These are phyloP conservation scores for Boletus pseudopeckii DNA, from an alignment of 768 basidiomycete species.

Conservation along the genomic window DNA sequence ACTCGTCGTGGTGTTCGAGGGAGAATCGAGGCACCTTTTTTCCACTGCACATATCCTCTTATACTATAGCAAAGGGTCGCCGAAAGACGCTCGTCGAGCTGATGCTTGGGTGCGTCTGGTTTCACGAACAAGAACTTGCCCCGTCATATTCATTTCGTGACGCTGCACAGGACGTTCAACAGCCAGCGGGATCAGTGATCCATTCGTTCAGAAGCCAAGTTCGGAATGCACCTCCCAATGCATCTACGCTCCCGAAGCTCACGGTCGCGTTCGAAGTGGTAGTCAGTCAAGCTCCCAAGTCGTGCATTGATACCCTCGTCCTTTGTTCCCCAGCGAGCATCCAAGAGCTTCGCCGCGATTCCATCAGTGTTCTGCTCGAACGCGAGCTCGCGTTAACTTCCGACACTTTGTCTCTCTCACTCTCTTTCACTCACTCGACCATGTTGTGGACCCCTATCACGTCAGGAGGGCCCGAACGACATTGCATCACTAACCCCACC, in stretches of 20 bases:
- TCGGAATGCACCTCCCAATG: conserved; percentile 7
- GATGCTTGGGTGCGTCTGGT: conserved; percentile 20
- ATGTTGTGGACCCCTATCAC: conserved; percentile 13
- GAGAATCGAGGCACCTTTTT: conserved; percentile 19
- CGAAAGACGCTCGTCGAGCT: conserved; percentile 5
- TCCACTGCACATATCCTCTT: conserved; percentile 20
- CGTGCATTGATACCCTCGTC: conserved; percentile 9
- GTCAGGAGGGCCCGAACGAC: background rate
- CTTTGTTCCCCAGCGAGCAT: conserved; percentile 8
- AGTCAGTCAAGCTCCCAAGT: conserved; percentile 4
- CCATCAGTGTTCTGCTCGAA: conserved; percentile 14
- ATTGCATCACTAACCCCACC: conserved; percentile 3
- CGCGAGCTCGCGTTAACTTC: conserved; percentile 12
- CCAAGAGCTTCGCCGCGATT: conserved; percentile 1
- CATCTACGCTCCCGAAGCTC: conserved; percentile 16
- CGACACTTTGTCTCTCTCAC: conserved; percentile 14
- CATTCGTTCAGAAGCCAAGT: conserved; percentile 9
- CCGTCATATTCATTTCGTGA: background rate
- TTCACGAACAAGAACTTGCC: background rate
- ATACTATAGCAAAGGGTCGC: conserved; percentile 9
- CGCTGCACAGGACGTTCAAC: conserved; percentile 17
- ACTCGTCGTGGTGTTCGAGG: conserved; percentile 21
- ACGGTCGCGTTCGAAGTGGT: conserved; percentile 22
- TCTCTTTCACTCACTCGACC: conserved; percentile 25
- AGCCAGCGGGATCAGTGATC: conserved; percentile 1